Conservation (phyloP, 2,329 filamentous ascomycete species). For the Cladosporium sp. region DNA sequence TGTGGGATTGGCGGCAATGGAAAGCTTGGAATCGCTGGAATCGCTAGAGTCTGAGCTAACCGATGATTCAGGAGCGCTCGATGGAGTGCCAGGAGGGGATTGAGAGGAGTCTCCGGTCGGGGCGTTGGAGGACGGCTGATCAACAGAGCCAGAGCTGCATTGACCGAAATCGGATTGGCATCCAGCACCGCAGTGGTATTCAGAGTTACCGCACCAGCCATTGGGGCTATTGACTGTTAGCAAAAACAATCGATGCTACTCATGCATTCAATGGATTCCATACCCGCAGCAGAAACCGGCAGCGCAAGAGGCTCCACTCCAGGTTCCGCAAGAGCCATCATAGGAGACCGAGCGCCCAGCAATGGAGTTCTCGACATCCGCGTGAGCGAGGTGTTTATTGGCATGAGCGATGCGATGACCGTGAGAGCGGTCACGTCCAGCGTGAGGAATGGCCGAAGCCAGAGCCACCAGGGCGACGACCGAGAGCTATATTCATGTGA, state of each 20-base stretch:
- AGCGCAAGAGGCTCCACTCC: constrained; percentile 14
- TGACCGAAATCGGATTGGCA: constrained; percentile 23
- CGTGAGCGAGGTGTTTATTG: constrained; percentile 7
- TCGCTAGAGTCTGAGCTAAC: neutral
- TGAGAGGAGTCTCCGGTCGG: neutral
- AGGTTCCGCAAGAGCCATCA: constrained; percentile 18
- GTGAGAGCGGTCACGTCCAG: neutral
- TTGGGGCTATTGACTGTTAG: constrained; percentile 11
- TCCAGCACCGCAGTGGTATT: constrained; percentile 19
- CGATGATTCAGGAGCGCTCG: neutral
- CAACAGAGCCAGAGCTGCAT: constrained; percentile 9
- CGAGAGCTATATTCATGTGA: constrained; percentile 2
- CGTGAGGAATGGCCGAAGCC: constrained; percentile 16
- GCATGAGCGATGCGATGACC: neutral
- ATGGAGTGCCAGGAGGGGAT: neutral
- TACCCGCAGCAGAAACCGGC: constrained; percentile 18
- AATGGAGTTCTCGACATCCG: constrained; percentile 10
- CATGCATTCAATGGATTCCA: neutral
- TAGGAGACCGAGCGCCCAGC: constrained; percentile 10
- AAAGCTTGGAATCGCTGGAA: constrained; percentile 9
- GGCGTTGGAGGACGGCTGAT: neutral
- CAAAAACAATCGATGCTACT: neutral
- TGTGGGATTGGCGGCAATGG: neutral
- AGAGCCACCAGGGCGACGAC: constrained; percentile 14
- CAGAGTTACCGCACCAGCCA: constrained; percentile 20